These are phyloP conservation scores for Cyberlindnera meyerae DNA, from an alignment of 805 yeast genomes.

Conservation along the genomic window DNA sequence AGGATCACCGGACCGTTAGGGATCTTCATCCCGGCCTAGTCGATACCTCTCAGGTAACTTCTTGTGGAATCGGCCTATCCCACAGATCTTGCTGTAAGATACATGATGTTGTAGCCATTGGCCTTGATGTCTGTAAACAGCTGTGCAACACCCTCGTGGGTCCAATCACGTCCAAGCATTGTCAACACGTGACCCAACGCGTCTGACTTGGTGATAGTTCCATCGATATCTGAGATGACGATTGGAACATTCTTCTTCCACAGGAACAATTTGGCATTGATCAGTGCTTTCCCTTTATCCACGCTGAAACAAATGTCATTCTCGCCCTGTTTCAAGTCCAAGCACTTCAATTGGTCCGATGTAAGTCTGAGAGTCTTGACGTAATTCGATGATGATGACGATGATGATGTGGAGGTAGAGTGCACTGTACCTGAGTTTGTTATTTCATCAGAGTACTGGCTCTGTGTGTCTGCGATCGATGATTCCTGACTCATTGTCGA, in stretches of 20 bases:
- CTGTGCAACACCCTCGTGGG: slow-evolving; percentile 92
- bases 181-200: slow-evolving; percentile 95
- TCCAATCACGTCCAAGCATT: slow-evolving; percentile 95
- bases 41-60: slow-evolving; percentile 70
- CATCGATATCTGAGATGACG: slow-evolving; percentile 96
- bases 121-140: slow-evolving; percentile 78
- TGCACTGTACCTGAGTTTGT: slow-evolving; percentile 2
- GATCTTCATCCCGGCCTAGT: slow-evolving; percentile 66
- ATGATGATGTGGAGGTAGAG: slow-evolving; percentile 14
- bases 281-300: slow-evolving; percentile 74
- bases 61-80: slow-evolving; percentile 94
- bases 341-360: slow-evolving; percentile 75
- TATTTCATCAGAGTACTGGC: slow-evolving; percentile 5
- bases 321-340: slow-evolving; percentile 72
- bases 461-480: slow-evolving; percentile 1
- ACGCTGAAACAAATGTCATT: slow-evolving; percentile 77
- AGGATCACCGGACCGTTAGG: slow-evolving; percentile 93
- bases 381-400: slow-evolving; percentile 35
- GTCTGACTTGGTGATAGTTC: slow-evolving; percentile 96
- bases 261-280: slow-evolving; percentile 66
- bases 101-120: slow-evolving; percentile 91
- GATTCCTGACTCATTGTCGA: slow-evolving; percentile 1
- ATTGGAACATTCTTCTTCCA: slow-evolving; percentile 87
- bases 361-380: slow-evolving; percentile 89
- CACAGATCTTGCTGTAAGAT: slow-evolving; percentile 89